These are phyloP conservation scores for Acanthamoeba castellanii DNA, from an alignment of 208 protist species.

Conservation along the genomic window DNA sequence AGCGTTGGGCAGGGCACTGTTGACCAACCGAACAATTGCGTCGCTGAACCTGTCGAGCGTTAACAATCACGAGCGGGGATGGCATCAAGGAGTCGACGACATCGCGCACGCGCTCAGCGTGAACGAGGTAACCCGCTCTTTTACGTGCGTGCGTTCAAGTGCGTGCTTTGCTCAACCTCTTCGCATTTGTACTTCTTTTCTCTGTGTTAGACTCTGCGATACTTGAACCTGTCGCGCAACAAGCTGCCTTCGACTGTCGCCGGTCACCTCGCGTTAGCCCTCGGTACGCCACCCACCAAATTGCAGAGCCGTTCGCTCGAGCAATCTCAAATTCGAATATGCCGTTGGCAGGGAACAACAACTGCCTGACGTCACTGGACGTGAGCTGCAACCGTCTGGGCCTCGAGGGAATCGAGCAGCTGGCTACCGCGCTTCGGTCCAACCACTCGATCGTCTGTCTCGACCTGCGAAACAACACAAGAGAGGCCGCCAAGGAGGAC, in stretches of 20 bases:
- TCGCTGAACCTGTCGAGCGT: constrained; percentile 47
- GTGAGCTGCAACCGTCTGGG: constrained; percentile 45
- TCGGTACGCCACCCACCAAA: background rate
- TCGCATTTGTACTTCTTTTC: background rate
- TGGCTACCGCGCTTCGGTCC: constrained; percentile 1
- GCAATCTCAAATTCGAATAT: background rate
- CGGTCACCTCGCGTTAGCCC: background rate
- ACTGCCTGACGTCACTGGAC: constrained; percentile 27
- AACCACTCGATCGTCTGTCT: constrained; percentile 44
- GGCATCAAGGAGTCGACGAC: constrained; percentile 54
- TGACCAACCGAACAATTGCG: constrained; percentile 4
- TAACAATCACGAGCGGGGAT: constrained; percentile 28
- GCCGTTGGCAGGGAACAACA: constrained; percentile 1
- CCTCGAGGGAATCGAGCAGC: background rate
- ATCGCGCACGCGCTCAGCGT: background rate
- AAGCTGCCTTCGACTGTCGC: constrained; percentile 30
- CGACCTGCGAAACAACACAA: constrained; percentile 24
- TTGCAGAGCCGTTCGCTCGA: background rate
- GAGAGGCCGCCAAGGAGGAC: background rate
- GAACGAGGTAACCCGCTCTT: constrained; percentile 44
- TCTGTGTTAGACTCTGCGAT: background rate
- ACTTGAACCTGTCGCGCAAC: constrained; percentile 30
- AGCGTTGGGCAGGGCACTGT: constrained; percentile 12
- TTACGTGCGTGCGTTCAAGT: background rate
- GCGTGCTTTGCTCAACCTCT: background rate